Evolutionary conservation across 2,329 filamentous ascomycete species (phyloP), one percentile per base, ranked within the genome.

Genomic region (Penicillium freii): DNA sequence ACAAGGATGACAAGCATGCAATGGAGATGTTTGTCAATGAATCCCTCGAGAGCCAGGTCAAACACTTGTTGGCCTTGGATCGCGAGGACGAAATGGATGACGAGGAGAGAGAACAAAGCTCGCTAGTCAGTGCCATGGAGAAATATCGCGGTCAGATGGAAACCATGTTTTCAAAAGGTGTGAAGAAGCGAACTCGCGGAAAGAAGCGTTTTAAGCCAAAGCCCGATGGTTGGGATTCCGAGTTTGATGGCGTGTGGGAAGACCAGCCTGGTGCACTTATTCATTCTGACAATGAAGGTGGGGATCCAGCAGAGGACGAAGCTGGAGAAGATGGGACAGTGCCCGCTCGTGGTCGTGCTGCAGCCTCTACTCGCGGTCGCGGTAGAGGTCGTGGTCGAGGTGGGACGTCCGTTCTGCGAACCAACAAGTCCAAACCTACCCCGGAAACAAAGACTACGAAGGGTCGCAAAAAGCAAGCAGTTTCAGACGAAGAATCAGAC

Each of bases 1-100:
- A 92, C 71, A 97, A 97, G 65, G 91, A 96, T 64, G 94, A 99
- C 77, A 96, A 92, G 70, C 87, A 94, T 66, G 91, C 91, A 3
- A 91, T 97, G 87, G 87, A 92, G 69, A 79, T 86, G 43, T 93
- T 93, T 66, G 87, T 93, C 10, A 84, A 83, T 23, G 87, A 91
- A 33, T 88, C 87, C 15, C 77, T 93, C 2, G 81, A 84, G 2
- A 85, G 82, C 23, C 89, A 92, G 68, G 83, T 92, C 19, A 86
- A 86, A 63, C 83, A 89, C 60, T 81, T 93, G 67, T 78, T 92
- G 34, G 78, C 81, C 1, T 76, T 91, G 4, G 84, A 87, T 6
- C 85, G 89, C 45, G 81, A 84, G 43, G 85, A 90, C 49, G 84
- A 87, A 6, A 85, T 89, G 45, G 82, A 91, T 27, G 81, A 93